phyloP scores from a whole-genome alignment of 1,139 yeast species.

The Zygosaccharomyces pseudobailii region DNA sequence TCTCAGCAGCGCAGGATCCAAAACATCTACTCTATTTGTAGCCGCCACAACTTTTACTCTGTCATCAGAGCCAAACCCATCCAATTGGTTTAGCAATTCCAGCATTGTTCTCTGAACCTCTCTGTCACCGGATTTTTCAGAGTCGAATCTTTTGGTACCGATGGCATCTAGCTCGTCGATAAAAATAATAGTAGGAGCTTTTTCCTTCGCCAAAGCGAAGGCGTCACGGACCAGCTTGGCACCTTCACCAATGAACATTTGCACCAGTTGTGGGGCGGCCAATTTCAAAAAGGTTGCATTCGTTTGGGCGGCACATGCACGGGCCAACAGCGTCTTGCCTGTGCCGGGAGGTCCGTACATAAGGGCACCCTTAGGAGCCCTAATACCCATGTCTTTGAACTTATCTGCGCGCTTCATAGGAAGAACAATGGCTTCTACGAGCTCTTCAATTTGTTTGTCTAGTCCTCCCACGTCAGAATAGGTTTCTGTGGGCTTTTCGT shows the following conservation, averaged over 20 bases:
- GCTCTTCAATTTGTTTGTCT: constrained; percentile 95
- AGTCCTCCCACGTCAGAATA: constrained; percentile 97
- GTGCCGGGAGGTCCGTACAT: constrained; percentile 99
- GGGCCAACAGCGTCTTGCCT: constrained; percentile 92
- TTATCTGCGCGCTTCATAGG: constrained; percentile 99
- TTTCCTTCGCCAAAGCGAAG: constrained; percentile 96
- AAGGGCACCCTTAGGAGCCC: constrained; percentile 96
- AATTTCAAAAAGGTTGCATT: constrained; percentile 95
- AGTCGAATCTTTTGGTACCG: constrained; percentile 97
- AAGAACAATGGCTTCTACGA: constrained; percentile 94
- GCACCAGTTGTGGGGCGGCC: constrained; percentile 98
- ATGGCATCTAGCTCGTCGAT: constrained; percentile 98
- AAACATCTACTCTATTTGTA: constrained; percentile 93
- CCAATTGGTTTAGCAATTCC: constrained; percentile 92
- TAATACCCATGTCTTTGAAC: constrained; percentile 80
- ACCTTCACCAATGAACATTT: constrained; percentile 99
- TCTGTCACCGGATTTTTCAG: constrained; percentile 96
- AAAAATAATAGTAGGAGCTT: constrained; percentile 95
- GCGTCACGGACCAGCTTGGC: constrained; percentile 98
- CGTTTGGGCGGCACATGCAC: constrained; percentile 99
- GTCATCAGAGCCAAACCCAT: constrained; percentile 98
- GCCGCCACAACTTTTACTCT: constrained; percentile 97
- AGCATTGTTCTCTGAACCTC: constrained; percentile 99
- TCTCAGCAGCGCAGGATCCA: constrained; percentile 95
- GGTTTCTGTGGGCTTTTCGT: constrained; percentile 95